phyloP scores from a whole-genome alignment of 1,139 yeast species.

The Taphrina wiesneri region DNA sequence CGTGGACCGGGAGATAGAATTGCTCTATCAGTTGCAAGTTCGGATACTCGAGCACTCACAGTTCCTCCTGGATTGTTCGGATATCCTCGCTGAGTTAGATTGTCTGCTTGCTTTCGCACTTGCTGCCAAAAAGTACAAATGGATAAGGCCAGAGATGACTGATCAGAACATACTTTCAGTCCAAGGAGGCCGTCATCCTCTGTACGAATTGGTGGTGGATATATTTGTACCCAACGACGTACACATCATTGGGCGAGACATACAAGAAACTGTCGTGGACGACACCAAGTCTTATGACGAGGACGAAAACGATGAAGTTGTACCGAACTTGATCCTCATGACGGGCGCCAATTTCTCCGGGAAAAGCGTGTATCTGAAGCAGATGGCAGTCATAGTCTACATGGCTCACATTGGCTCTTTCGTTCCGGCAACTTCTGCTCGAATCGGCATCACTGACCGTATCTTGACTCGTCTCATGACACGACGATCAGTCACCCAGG shows the following conservation, averaged over 20 bases:
- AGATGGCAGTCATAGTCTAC: conserved; percentile 81
- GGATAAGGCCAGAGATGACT: conserved; percentile 49
- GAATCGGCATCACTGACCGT: conserved; percentile 81
- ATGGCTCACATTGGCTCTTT: conserved; percentile 77
- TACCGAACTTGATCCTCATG: conserved; percentile 71
- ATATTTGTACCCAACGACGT: conserved; percentile 50
- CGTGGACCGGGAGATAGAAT: conserved; percentile 49
- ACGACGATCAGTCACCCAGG: conserved; percentile 50
- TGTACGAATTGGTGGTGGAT: conserved; percentile 48
- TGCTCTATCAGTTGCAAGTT: conserved; percentile 47
- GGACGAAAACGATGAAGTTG: conserved; percentile 43
- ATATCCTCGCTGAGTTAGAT: conserved; percentile 48
- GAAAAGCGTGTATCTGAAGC: conserved; percentile 89
- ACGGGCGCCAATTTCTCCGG: conserved; percentile 99
- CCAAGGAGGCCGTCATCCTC: conserved; percentile 48
- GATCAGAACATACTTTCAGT: conserved; percentile 43
- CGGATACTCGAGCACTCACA: conserved; percentile 42
- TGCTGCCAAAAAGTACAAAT: conserved; percentile 46
- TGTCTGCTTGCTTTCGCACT: conserved; percentile 48
- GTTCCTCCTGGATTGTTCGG: conserved; percentile 41
- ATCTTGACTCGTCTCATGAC: conserved; percentile 78
- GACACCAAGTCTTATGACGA: neutral
- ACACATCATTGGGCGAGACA: conserved; percentile 40
- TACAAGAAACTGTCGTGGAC: conserved; percentile 37
- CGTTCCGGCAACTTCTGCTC: conserved; percentile 74